Evolutionary conservation across 768 basidiomycete genomes (phyloP).

Genomic region (Obba rivulosa): DNA sequence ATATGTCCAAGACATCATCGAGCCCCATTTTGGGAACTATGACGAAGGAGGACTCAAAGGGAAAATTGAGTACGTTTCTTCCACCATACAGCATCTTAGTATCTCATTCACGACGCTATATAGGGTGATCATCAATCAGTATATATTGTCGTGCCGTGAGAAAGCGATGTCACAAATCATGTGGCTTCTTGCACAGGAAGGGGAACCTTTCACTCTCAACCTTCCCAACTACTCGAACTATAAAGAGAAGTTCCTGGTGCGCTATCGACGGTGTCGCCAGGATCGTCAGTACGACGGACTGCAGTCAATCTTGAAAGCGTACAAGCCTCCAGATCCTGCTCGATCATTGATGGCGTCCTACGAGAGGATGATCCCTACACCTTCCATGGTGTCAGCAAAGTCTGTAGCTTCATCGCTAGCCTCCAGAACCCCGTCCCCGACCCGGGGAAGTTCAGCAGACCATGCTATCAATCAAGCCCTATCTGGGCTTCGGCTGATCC

Average conservation of each 20-base stretch:
- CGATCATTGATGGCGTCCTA: neutral
- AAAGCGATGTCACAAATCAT: constrained; percentile 35
- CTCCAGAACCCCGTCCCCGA: too few relatives aligned
- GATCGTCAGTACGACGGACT: neutral
- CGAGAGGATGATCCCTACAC: neutral
- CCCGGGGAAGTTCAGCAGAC: too few relatives aligned
- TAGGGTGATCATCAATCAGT: constrained; percentile 48
- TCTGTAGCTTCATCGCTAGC: too few relatives aligned
- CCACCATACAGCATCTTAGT: too few relatives aligned
- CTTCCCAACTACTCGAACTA: constrained; percentile 21
- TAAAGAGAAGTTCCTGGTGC: constrained; percentile 40
- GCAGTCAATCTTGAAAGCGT: too few relatives aligned
- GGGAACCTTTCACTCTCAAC: constrained; percentile 21
- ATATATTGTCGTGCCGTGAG: constrained; percentile 39
- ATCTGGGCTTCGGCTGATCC: constrained; percentile 9
- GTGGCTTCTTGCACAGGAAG: constrained; percentile 47
- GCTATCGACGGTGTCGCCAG: constrained; percentile 36
- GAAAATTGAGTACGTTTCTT: constrained; percentile 10
- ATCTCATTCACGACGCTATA: neutral
- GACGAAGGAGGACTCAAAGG: constrained; percentile 11
- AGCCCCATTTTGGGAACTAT: constrained; percentile 15
- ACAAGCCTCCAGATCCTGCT: neutral
- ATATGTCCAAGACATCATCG: constrained; percentile 11
- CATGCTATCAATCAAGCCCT: constrained; percentile 32
- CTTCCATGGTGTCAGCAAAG: too few relatives aligned